phyloP scores from a whole-genome alignment of 306 rosid genomes.

The Datisca glomerata region DNA sequence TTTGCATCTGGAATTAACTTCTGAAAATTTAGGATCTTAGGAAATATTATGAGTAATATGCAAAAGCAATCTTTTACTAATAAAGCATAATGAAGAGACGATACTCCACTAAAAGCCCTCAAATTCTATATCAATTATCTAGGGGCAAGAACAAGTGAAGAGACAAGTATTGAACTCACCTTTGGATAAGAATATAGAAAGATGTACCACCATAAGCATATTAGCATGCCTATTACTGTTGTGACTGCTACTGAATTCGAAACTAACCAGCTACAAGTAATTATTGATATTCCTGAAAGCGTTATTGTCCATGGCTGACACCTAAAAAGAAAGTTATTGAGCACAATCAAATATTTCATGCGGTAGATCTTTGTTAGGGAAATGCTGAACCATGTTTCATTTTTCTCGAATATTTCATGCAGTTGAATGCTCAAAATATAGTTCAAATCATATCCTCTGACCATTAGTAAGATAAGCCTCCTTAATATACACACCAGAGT shows the following conservation, averaged over 20 bases:
- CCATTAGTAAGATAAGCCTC: too few species aligned
- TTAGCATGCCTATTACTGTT: slow-evolving; percentile 20
- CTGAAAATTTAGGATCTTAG: background rate
- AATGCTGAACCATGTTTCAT: too few species aligned
- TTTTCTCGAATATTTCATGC: too few species aligned
- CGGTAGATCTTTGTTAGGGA: too few species aligned
- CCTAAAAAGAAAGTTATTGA: slow-evolving; percentile 17
- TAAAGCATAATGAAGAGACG: background rate
- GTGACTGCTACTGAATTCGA: slow-evolving; percentile 34
- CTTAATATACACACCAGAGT: too few species aligned
- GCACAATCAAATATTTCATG: too few species aligned
- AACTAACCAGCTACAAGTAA: slow-evolving; percentile 49
- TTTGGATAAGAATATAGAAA: slow-evolving; percentile 82
- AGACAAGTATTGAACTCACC: slow-evolving; percentile 24
- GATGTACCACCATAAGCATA: slow-evolving; percentile 76
- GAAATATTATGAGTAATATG: too few species aligned
- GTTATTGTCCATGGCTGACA: slow-evolving; percentile 53
- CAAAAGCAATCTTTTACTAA: too few species aligned
- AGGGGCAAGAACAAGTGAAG: background rate
- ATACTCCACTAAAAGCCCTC: background rate
- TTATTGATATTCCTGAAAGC: slow-evolving; percentile 29
- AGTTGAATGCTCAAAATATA: background rate
- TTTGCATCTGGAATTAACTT: background rate
- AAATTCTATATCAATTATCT: background rate
- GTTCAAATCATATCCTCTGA: background rate